A percentile compares a stretch with the other conserved stretches of the same genome.
Evolutionary conservation across 257 asterid species (phyloP).

Genomic region (Lantana camara): DNA sequence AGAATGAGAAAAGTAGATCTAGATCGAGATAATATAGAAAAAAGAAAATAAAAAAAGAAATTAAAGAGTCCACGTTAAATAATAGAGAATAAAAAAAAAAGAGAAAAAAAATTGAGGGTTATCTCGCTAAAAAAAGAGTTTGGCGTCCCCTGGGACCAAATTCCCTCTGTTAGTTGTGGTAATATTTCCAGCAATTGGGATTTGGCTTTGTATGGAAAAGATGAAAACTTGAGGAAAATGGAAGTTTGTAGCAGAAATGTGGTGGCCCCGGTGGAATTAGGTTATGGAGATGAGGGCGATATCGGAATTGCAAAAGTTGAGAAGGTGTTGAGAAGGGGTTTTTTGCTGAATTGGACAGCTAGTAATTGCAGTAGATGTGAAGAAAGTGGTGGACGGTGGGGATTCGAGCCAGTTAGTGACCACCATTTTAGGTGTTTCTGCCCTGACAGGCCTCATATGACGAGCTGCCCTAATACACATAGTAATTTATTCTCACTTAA

Average conservation of each 20-base stretch:
- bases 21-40: no score
- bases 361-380: conserved; percentile 40
- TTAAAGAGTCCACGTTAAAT: no score
- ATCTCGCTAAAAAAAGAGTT: no score
- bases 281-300: conserved; percentile 4
- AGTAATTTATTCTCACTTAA: conserved; percentile 49
- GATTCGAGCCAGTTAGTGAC: conserved; percentile 35
- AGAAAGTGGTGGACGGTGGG: conserved; percentile 63
- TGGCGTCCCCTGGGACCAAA: no score
- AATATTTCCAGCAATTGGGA: conserved; percentile 11
- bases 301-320: conserved; percentile 21
- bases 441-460: conserved; percentile 56
- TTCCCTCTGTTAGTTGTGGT: conserved; percentile 33
- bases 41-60: no score
- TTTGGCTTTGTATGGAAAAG: conserved; percentile 38
- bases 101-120: no score
- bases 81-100: no score
- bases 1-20: no score
- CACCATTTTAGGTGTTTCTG: conserved; percentile 53
- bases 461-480: conserved; percentile 43
- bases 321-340: conserved; percentile 50
- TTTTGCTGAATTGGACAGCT: conserved; percentile 53
- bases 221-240: conserved; percentile 20
- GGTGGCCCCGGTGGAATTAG: conserved; percentile 48
- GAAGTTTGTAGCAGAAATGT: conserved; percentile 38